Evolutionary conservation across 106 monocot species (phyloP), one percentile per base, ranked within the genome.

Genomic region (Hemerocallis citrina): DNA sequence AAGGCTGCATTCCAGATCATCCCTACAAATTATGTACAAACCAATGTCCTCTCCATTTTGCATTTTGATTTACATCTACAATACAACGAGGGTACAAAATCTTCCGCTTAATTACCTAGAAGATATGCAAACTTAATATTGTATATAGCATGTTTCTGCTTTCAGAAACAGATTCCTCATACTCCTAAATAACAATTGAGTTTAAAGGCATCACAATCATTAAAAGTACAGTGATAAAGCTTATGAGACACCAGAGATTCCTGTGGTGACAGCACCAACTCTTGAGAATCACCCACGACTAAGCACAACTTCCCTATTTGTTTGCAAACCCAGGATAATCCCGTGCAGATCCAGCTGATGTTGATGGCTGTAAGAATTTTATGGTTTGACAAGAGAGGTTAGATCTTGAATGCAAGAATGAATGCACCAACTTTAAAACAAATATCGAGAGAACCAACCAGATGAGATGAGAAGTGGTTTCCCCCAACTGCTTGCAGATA

Each of bases 401-500:
- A 39, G 37, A 38, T 8, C 27, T 45, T 17, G 28, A n/a, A 42
- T 28, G 7, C n/a, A 28, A 16, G 16, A 62, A 44, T 11, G 19
- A 29, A 31, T 32, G n/a, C 31, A n/a, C 7, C 1, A 44, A 32
- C 3, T 31, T 12, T 1, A 27, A 4, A 29, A 32, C 28, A 43
- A 21, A 16, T 36, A 58, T 37, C 12, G 34, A 48, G 16, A 28
- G n/a, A 20, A 64, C 63, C 29, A 64, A 64, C 63, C 63, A 33
- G 22, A 34, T 2, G 20, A 34, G 63, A 64, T 32, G 48, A 64
- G 34, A 34, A 46, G 34, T 31, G 49, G 3, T 20, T 64, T 10
- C 63, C 21, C 12, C 48, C 47, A 64, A 49, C 5, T 6, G 34
- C 63, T 64, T 64, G 63, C 33, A 64, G 41, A 64, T 64, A 64